Evolutionary conservation across 495 filamentous ascomycete species (phyloP).

Genomic region (Aspergillus egyptiacus): DNA sequence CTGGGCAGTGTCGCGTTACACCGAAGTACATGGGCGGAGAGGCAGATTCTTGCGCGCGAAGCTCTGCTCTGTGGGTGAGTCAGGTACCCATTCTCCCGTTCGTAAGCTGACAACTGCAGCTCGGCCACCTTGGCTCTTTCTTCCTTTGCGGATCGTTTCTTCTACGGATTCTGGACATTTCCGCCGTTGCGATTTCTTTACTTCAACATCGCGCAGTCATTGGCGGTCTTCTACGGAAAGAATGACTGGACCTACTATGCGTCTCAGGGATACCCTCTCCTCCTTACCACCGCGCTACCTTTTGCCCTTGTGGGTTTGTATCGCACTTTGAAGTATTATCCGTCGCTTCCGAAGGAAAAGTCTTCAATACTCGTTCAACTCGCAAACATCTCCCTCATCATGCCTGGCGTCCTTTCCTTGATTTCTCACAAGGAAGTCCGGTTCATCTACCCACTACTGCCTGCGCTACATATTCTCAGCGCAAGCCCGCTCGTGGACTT

Average conservation of each 20-base stretch:
- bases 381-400: constrained; percentile 51
- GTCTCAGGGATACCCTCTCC: constrained; percentile 79
- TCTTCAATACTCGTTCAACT: constrained; percentile 49
- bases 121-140: constrained; percentile 55
- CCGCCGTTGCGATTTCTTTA: constrained; percentile 84
- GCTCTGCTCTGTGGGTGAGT: constrained; percentile 62
- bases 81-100: neutral
- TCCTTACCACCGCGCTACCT: constrained; percentile 78
- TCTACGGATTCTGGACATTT: constrained; percentile 84
- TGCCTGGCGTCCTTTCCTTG: constrained; percentile 60
- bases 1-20: constrained; percentile 43
- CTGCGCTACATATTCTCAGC: constrained; percentile 73
- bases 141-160: constrained; percentile 64
- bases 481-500: constrained; percentile 61
- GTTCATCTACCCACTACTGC: constrained; percentile 91
- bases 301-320: constrained; percentile 65
- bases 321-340: constrained; percentile 35
- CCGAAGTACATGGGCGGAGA: constrained; percentile 34
- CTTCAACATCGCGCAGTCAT: constrained; percentile 82
- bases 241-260: constrained; percentile 93
- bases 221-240: constrained; percentile 87
- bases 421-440: constrained; percentile 97
- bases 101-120: constrained; percentile 25
- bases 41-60: constrained; percentile 54
- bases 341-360: constrained; percentile 18